These are phyloP conservation scores for Penicillium riverlandense DNA, from an alignment of 495 filamentous ascomycete genomes.

Conservation along the genomic window DNA sequence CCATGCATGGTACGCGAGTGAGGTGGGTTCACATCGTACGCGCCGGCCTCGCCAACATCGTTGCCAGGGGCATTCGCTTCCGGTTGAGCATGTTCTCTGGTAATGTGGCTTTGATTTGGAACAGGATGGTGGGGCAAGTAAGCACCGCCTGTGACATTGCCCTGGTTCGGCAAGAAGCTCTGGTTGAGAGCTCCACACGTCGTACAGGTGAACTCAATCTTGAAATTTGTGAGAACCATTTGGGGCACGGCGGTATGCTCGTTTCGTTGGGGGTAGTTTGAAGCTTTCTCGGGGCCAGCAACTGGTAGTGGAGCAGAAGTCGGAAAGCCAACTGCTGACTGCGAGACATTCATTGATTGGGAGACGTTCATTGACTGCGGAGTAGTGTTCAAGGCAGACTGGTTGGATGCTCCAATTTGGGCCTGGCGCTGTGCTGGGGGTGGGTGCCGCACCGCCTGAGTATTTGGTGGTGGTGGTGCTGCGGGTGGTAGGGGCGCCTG, in stretches of 20 bases:
- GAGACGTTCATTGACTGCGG: constrained; percentile 15
- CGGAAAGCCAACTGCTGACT: constrained; percentile 14
- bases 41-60: constrained; percentile 40
- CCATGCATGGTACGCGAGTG: constrained; percentile 24
- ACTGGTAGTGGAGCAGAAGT: constrained; percentile 11
- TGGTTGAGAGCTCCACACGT: constrained; percentile 39
- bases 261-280: constrained; percentile 15
- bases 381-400: constrained; percentile 11
- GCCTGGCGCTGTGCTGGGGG: constrained; percentile 14
- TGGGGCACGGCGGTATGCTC: constrained; percentile 24
- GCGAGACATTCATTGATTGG: constrained; percentile 16
- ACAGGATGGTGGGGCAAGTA: constrained; percentile 25
- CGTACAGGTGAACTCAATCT: constrained; percentile 40
- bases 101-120: constrained; percentile 11
- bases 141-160: constrained; percentile 27
- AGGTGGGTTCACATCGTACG: constrained; percentile 13
- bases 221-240: constrained; percentile 34
- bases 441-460: constrained; percentile 18
- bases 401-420: constrained; percentile 15
- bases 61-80: constrained; percentile 19
- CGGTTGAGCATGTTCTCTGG: constrained; percentile 14
- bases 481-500: constrained; percentile 11
- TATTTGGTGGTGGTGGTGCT: constrained; percentile 12
- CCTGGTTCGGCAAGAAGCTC: constrained; percentile 39
- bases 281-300: constrained; percentile 16